These are phyloP conservation scores for Sclerotinia spermophila DNA, from an alignment of 2,329 filamentous ascomycete genomes.

Conservation along the genomic window DNA sequence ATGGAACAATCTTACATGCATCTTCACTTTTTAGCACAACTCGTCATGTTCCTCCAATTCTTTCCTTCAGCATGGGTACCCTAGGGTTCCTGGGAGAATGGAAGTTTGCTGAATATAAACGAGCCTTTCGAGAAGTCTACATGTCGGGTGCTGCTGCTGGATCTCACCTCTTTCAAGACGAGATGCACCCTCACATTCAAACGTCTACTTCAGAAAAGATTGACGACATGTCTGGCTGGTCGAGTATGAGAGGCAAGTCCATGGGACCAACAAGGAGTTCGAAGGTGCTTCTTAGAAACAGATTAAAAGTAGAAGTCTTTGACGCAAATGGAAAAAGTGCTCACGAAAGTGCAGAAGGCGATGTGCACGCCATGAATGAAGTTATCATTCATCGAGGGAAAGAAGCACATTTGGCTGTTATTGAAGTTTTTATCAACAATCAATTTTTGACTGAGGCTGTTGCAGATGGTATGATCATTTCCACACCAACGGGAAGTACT, in stretches of 20 bases:
- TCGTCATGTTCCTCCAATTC: slow-evolving; percentile 77
- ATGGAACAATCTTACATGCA: slow-evolving; percentile 84
- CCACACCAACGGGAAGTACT: slow-evolving; percentile 90
- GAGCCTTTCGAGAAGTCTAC: slow-evolving; percentile 88
- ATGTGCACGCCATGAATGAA: slow-evolving; percentile 81
- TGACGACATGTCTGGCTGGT: slow-evolving; percentile 57
- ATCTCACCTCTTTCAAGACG: slow-evolving; percentile 35
- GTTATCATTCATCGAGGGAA: slow-evolving; percentile 88
- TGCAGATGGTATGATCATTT: slow-evolving; percentile 91
- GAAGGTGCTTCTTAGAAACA: slow-evolving; percentile 79
- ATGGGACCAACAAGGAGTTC: slow-evolving; percentile 72
- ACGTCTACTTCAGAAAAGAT: slow-evolving; percentile 23
- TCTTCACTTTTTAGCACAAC: slow-evolving; percentile 83
- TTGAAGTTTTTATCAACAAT: slow-evolving; percentile 86
- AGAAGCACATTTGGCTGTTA: slow-evolving; percentile 84
- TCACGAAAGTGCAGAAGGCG: slow-evolving; percentile 34
- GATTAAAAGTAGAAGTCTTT: slow-evolving; percentile 82
- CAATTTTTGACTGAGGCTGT: slow-evolving; percentile 90
- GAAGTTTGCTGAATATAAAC: slow-evolving; percentile 91
- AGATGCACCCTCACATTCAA: slow-evolving; percentile 35
- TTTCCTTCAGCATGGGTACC: slow-evolving; percentile 96
- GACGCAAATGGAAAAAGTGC: slow-evolving; percentile 55
- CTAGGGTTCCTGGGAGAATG: slow-evolving; percentile 93
- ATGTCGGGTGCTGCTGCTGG: slow-evolving; percentile 63
- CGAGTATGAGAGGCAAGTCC: slow-evolving; percentile 71